A percentile compares a stretch with the other conserved stretches of the same genome.
phyloP scores from a whole-genome alignment of 352 stramenopile species.

The Pythium sukuiense region DNA sequence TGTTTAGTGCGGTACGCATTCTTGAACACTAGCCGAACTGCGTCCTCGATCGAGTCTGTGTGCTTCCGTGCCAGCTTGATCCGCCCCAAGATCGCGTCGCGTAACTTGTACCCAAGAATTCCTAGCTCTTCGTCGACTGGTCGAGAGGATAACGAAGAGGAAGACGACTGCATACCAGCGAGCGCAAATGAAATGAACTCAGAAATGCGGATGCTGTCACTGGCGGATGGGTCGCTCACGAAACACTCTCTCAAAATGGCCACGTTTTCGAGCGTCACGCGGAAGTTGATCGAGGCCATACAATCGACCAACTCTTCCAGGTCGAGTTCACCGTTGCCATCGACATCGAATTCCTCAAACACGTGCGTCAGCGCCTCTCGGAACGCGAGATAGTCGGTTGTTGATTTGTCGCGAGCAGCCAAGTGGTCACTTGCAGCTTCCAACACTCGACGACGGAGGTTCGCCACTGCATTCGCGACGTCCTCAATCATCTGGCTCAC shows the following conservation, averaged over 20 bases:
- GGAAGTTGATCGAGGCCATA: conserved; percentile 51
- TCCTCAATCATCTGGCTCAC: conserved; percentile 31
- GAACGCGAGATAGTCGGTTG: conserved; percentile 48
- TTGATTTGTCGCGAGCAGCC: conserved; percentile 21
- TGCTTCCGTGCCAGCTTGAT: conserved; percentile 40
- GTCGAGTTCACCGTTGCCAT: conserved; percentile 56
- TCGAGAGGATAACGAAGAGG: background rate
- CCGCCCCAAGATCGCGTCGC: conserved; percentile 43
- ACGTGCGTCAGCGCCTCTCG: conserved; percentile 50
- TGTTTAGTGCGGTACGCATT: conserved; percentile 36
- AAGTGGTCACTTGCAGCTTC: conserved; percentile 40
- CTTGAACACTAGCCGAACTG: conserved; percentile 54
- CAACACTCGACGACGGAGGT: conserved; percentile 43
- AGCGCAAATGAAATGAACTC: conserved; percentile 82
- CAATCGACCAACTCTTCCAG: conserved; percentile 50
- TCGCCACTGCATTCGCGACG: conserved; percentile 36
- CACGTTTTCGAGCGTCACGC: conserved; percentile 40
- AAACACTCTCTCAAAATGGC: conserved; percentile 62
- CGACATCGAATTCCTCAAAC: conserved; percentile 55
- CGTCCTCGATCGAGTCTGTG: conserved; percentile 45
- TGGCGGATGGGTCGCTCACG: conserved; percentile 25
- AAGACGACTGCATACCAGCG: conserved; percentile 13
- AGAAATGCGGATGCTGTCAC: conserved; percentile 46
- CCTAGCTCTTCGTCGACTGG: conserved; percentile 40
- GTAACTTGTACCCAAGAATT: conserved; percentile 46